Evolutionary conservation across 2,329 filamentous ascomycete species (phyloP), one percentile per base, ranked within the genome.

Genomic region (Fusarium kyushuense): DNA sequence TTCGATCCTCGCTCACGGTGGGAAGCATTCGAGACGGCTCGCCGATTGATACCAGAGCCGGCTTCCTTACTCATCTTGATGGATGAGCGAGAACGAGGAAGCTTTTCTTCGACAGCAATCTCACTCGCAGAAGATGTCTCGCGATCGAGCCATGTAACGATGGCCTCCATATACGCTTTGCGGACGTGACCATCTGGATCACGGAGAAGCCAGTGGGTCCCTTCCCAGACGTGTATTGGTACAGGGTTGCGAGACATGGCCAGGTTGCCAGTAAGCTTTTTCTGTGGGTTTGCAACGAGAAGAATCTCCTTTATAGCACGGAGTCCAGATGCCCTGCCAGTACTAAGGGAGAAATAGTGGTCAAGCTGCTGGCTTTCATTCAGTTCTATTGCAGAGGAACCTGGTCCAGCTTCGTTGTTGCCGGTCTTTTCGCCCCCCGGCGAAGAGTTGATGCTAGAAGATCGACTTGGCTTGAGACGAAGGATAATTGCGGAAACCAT

Each of bases 121-220:
- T 91, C 80, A 72, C 96, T 92, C 7, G 82, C 81, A 59, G 83
- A 84, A 1, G 86, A 90, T 19, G 92, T 92, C 78, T 97, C 94
- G n/a, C 90, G 83, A 58, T 91, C 88, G 53, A 97, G 83, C 94
- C 95, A 99, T 1, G 92, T 92, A 40, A 92, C 78, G 17, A 98
- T 79, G 6, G 93, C 92, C 77, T 97, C 93, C 9, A 90, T 88
- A 72, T 98, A 99, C 1, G 94, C 92, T 76, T 90, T 90, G 54
- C 94, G 89, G 33, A 98, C 94, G 32, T 88, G 85, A 32, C 88
- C 88, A 72, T 94, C 90, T 1, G 88, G 85, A 74, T 97, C 95
- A 36, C 92, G 89, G 21, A 98, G 82, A 43, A 98, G 87, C 92
- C 93, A 97, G 65, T 97, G 93, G 0, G 94, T 97, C n/a, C 93